These are phyloP conservation scores for Zygosaccharomyces sapae DNA, from an alignment of 1,139 yeast genomes.

Conservation along the genomic window DNA sequence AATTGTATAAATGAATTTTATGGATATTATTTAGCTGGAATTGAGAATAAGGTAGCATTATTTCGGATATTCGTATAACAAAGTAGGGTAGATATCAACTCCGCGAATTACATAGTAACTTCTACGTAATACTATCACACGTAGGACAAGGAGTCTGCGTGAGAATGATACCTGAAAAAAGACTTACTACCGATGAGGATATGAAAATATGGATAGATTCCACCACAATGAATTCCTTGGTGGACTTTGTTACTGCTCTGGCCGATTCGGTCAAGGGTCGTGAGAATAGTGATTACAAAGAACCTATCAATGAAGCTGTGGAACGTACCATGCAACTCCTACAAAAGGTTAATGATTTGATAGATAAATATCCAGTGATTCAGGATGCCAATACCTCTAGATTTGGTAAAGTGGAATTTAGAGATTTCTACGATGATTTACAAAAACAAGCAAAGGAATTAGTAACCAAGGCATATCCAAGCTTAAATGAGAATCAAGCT, in stretches of 20 bases:
- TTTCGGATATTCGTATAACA: no score
- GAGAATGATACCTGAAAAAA: constrained; percentile 42
- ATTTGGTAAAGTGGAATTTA: constrained; percentile 87
- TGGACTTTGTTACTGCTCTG: constrained; percentile 53
- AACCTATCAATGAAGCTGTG: constrained; percentile 38
- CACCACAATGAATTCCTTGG: constrained; percentile 46
- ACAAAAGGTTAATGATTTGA: constrained; percentile 43
- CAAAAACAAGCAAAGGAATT: constrained; percentile 33
- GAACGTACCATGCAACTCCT: constrained; percentile 42
- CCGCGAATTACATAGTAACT: not conserved
- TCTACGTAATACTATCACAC: not conserved
- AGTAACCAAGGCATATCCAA: constrained; percentile 24
- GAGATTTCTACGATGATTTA: constrained; percentile 77
- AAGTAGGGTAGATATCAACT: not conserved
- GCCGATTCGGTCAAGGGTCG: constrained; percentile 67
- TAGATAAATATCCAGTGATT: constrained; percentile 61
- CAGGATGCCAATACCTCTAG: constrained; percentile 62
- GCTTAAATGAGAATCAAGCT: constrained; percentile 27
- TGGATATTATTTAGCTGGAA: not conserved
- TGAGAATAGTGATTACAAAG: constrained; percentile 46
- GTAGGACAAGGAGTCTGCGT: not conserved
- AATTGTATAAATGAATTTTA: not conserved
- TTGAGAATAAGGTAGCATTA: not conserved
- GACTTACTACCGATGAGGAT: constrained; percentile 61
- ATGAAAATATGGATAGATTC: constrained; percentile 59